Base-by-base conservation (phyloP, 768 basidiomycete genomes). In the Goffeauzyma gilvescens region DNA sequence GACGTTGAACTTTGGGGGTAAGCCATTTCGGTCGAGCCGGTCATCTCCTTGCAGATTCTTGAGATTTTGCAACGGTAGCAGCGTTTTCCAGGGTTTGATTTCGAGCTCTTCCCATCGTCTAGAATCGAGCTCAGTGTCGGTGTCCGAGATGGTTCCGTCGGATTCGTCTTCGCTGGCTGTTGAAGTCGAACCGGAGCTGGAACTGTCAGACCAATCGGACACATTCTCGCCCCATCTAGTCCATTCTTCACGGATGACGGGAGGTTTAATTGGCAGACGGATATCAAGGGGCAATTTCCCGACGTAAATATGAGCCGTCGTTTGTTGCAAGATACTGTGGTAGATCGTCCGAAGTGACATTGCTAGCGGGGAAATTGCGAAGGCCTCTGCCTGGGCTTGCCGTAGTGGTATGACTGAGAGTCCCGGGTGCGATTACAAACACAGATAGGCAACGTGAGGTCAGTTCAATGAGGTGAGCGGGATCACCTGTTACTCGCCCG, bases 31-130 rank as follows among this genome's bases (percentile, higher is more conserved):
- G 24, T 34, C 1, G 32, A 32, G 14, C 14, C 33, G 9, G 42
- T 35, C 21, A 26, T 33, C 15, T 54, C 54, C 73, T 49, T 71
- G 65, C 38, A 78, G 62, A 45, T 75, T 76, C 55, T 71, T 66
- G 49, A 74, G 73, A 1, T 75, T 24, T 25, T 84, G 79, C 13
- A 90, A 57, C 13, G 86, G 70, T 5, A 96, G 65, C 13, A 96
- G 59, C 17, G 83, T 80, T 57, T 93, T 93, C 90, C 90, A 96
- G 5, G 90, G 89, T 13, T 75, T 70, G 18, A 95, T 69, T 14
- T 72, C 65, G 7, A 80, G 76, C 2, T 85, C 66, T 34, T 71
- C 70, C 79, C 79, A 84, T 2, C 81, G 81, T n/a, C n/a, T n/a
- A n/a, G n/a, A n/a, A n/a, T n/a, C n/a, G n/a, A 28, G 25, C 13